Conservation (phyloP, 306 rosid genomes). For the Sindora glabra region DNA sequence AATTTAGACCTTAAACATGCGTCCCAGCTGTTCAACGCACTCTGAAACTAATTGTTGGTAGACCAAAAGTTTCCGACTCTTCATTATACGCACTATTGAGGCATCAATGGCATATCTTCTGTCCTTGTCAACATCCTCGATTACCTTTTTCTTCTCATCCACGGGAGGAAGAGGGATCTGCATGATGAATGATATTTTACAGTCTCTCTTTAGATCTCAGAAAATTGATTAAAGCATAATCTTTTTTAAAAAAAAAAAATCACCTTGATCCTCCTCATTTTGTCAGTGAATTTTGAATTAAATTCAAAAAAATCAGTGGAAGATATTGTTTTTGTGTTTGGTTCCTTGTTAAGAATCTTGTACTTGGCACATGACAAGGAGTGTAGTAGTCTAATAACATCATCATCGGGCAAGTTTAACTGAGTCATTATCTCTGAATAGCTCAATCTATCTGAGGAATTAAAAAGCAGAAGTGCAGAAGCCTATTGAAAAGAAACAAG, state of each 20-base stretch:
- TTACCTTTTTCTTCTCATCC: slow-evolving; percentile 88
- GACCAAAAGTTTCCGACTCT: slow-evolving; percentile 74
- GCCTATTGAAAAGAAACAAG: slow-evolving; percentile 45
- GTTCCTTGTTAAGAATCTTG: slow-evolving; percentile 81
- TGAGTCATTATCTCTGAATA: slow-evolving; percentile 83
- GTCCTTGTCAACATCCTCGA: slow-evolving; percentile 92
- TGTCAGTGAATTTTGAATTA: slow-evolving; percentile 81
- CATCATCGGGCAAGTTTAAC: slow-evolving; percentile 71
- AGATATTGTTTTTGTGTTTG: slow-evolving; percentile 59
- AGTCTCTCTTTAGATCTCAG: background rate
- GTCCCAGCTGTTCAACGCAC: slow-evolving; percentile 88
- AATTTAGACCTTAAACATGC: slow-evolving; percentile 75
- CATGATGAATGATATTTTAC: background rate
- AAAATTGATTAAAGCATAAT: background rate
- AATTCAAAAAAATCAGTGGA: slow-evolving; percentile 64
- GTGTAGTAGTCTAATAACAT: slow-evolving; percentile 79
- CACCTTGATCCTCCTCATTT: slow-evolving; percentile 95
- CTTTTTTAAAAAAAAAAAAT: background rate
- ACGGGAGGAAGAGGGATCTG: slow-evolving; percentile 97
- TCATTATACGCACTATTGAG: slow-evolving; percentile 91
- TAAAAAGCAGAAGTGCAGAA: slow-evolving; percentile 78
- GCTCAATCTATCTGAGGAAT: slow-evolving; percentile 71
- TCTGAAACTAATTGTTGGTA: slow-evolving; percentile 85
- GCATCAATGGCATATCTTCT: slow-evolving; percentile 95
- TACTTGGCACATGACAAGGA: slow-evolving; percentile 94